These are phyloP conservation scores for Ilyonectria mors-panacis DNA, from an alignment of 2,329 filamentous ascomycete species.

Conservation along the genomic window DNA sequence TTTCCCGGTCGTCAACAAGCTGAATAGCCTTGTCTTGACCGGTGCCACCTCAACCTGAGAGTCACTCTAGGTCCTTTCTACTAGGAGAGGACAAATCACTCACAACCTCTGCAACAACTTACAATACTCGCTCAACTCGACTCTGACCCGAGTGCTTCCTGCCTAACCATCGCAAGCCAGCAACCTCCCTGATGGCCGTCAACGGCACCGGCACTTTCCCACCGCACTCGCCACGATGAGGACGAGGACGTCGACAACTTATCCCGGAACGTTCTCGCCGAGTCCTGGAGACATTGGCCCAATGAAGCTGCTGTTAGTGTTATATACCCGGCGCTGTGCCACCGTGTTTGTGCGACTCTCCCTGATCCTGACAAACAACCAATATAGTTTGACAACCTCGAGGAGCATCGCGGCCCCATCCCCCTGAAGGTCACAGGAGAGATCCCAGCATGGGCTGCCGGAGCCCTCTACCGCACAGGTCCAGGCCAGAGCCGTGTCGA, in stretches of 20 bases:
- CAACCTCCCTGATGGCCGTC: constrained; percentile 42
- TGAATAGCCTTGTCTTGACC: background rate
- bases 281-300: constrained; percentile 61
- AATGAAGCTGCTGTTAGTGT: constrained; percentile 62
- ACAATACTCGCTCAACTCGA: background rate
- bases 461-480: constrained; percentile 81
- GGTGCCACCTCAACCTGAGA: background rate
- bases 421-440: constrained; percentile 73
- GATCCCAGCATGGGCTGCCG: constrained; percentile 81
- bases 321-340: background rate
- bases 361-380: background rate
- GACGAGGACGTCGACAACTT: constrained; percentile 43
- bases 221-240: constrained; percentile 49
- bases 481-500: constrained; percentile 76
- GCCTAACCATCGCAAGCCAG: background rate
- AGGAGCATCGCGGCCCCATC: constrained; percentile 76
- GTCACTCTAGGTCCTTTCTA: background rate
- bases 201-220: constrained; percentile 46
- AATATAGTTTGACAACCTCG: constrained; percentile 75
- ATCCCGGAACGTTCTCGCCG: constrained; percentile 47
- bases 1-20: background rate
- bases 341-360: background rate
- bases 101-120: background rate
- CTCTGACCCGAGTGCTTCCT: background rate
- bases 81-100: background rate